phyloP scores from a whole-genome alignment of 2,329 filamentous ascomycete genomes.

The Verticillium klebahnii region DNA sequence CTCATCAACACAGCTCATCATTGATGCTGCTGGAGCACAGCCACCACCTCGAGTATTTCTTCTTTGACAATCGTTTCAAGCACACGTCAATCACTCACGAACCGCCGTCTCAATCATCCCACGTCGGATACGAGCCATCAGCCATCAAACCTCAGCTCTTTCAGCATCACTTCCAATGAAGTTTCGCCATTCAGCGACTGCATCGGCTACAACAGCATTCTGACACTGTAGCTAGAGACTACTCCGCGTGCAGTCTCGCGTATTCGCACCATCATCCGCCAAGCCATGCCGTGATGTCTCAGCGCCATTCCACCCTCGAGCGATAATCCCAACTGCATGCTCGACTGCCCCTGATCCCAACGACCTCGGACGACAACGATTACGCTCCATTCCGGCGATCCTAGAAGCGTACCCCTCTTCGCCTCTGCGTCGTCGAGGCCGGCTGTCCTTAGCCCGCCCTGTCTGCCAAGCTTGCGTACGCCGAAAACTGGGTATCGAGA shows the following conservation, averaged over 20 bases:
- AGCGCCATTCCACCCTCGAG: background rate
- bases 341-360: background rate
- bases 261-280: background rate
- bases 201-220: too few species aligned
- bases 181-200: too few species aligned
- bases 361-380: background rate
- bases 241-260: background rate
- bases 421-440: background rate
- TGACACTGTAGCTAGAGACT: too few species aligned
- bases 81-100: too few species aligned
- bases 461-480: background rate
- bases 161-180: too few species aligned
- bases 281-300: background rate
- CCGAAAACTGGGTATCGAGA: background rate
- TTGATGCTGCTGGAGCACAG: too few species aligned
- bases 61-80: too few species aligned
- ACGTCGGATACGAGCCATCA: too few species aligned
- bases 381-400: background rate
- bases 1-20: too few species aligned
- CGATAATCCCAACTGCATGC: background rate
- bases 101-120: too few species aligned
- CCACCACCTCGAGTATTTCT: too few species aligned
- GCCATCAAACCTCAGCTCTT: too few species aligned
- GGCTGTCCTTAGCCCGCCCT: background rate
- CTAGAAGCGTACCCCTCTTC: background rate